phyloP scores from a whole-genome alignment of 345 rosid genomes.

The Capsella bursapastoris region DNA sequence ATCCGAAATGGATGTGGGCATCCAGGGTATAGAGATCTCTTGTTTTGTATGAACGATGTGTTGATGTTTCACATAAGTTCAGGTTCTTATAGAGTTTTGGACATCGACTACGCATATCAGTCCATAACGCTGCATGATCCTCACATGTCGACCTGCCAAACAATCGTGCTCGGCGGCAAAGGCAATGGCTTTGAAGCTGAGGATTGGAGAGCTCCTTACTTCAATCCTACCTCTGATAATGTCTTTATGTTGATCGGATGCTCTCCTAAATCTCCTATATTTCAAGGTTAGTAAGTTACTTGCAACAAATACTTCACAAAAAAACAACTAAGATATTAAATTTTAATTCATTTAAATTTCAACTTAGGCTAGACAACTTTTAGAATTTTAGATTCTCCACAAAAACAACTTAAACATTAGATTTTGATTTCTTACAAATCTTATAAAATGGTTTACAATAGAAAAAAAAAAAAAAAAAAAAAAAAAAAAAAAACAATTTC shows the following conservation, averaged over 20 bases:
- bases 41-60: slow-evolving; percentile 82
- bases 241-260: slow-evolving; percentile 91
- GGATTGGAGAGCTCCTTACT: slow-evolving; percentile 74
- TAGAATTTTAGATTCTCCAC: not conserved
- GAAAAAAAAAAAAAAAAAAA: not conserved
- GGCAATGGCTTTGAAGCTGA: slow-evolving; percentile 90
- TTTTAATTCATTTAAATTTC: not conserved
- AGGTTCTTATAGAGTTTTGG: slow-evolving; percentile 81
- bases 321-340: not conserved
- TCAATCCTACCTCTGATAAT: slow-evolving; percentile 71
- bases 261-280: slow-evolving; percentile 75
- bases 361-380: not conserved
- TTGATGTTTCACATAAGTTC: slow-evolving; percentile 87
- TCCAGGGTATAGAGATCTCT: slow-evolving; percentile 79
- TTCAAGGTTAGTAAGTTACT: slow-evolving; percentile 49
- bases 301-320: not conserved
- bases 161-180: slow-evolving; percentile 67
- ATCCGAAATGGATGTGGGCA: slow-evolving; percentile 84
- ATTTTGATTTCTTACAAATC: not conserved
- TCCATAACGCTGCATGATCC: slow-evolving; percentile 83
- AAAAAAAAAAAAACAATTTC: not conserved
- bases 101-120: slow-evolving; percentile 79
- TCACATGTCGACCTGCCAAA: slow-evolving; percentile 75
- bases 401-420: not conserved
- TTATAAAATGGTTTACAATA: not conserved